Percentiles rank a stretch among this genome's conserved stretches.
Conservation (phyloP, 2,329 filamentous ascomycete species). For the Nemania bipapillata region DNA sequence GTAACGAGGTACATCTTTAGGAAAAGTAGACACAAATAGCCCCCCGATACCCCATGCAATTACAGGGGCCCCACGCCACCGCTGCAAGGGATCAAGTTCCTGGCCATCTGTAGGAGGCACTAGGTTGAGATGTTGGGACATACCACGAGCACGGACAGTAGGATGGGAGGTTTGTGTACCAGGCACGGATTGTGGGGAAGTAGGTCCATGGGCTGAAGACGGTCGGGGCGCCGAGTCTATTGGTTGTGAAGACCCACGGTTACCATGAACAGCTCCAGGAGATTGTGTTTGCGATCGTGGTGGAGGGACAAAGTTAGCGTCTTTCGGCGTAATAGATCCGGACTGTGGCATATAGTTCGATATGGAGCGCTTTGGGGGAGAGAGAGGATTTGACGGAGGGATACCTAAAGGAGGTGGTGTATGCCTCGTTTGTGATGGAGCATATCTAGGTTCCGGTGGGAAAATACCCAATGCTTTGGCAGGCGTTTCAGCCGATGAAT, state of each 20-base stretch:
- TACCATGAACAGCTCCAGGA: slow-evolving; percentile 61
- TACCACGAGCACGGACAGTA: slow-evolving; percentile 59
- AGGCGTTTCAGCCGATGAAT: slow-evolving; percentile 44
- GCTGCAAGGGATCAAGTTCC: slow-evolving; percentile 79
- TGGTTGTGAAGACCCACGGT: slow-evolving; percentile 49
- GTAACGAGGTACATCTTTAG: slow-evolving; percentile 88
- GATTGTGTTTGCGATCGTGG: slow-evolving; percentile 72
- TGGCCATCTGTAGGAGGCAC: slow-evolving; percentile 72
- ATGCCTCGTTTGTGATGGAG: slow-evolving; percentile 55
- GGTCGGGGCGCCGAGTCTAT: slow-evolving; percentile 64
- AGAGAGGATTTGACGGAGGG: slow-evolving; percentile 58
- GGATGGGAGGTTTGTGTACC: slow-evolving; percentile 42
- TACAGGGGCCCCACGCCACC: slow-evolving; percentile 90
- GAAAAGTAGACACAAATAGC: slow-evolving; percentile 83
- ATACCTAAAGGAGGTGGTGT: slow-evolving; percentile 63
- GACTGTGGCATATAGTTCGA: slow-evolving; percentile 64
- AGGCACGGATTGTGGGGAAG: slow-evolving; percentile 51
- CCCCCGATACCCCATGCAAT: slow-evolving; percentile 91
- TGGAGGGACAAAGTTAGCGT: slow-evolving; percentile 64
- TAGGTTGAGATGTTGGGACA: slow-evolving; percentile 67
- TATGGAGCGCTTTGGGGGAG: slow-evolving; percentile 65
- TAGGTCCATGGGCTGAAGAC: slow-evolving; percentile 63
- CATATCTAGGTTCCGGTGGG: slow-evolving; percentile 54
- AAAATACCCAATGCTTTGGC: slow-evolving; percentile 42
- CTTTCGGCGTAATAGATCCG: slow-evolving; percentile 47